phyloP scores from a whole-genome alignment of 2,329 filamentous ascomycete genomes.

The Nigrograna mackinnonii region DNA sequence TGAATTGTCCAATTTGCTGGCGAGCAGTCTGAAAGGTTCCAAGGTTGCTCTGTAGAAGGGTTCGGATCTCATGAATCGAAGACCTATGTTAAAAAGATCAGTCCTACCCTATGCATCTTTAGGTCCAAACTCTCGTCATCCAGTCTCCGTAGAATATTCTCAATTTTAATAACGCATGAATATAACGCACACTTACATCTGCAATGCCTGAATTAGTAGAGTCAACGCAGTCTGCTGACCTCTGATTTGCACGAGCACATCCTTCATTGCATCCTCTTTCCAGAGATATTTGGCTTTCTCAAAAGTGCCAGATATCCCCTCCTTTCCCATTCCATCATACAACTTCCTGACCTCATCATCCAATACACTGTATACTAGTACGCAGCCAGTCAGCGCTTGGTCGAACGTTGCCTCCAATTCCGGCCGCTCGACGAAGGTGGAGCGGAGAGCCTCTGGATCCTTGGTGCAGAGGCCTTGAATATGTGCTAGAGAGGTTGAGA shows the following conservation, averaged over 20 bases:
- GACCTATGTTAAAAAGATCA: constrained; percentile 2
- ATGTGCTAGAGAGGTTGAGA: constrained; percentile 19
- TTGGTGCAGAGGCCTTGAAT: constrained; percentile 16
- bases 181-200: constrained; percentile 5
- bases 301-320: background rate
- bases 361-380: constrained; percentile 17
- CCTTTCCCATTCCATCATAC: background rate
- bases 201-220: constrained; percentile 7
- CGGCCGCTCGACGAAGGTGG: constrained; percentile 10
- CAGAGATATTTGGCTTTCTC: constrained; percentile 6
- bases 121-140: too few species aligned
- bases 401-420: constrained; percentile 19
- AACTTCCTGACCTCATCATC: constrained; percentile 18
- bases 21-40: constrained; percentile 11
- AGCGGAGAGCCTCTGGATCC: constrained; percentile 6
- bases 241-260: constrained; percentile 7
- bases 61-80: constrained; percentile 17
- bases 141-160: too few species aligned
- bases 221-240: constrained; percentile 4
- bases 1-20: constrained; percentile 7
- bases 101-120: constrained; percentile 10
- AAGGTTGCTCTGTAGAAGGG: constrained; percentile 14
- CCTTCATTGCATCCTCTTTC: constrained; percentile 9
- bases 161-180: too few species aligned
- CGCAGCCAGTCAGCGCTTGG: constrained; percentile 21